These are phyloP conservation scores for Aphanomyces cochlioides DNA, from an alignment of 352 stramenopile species.

Conservation along the genomic window DNA sequence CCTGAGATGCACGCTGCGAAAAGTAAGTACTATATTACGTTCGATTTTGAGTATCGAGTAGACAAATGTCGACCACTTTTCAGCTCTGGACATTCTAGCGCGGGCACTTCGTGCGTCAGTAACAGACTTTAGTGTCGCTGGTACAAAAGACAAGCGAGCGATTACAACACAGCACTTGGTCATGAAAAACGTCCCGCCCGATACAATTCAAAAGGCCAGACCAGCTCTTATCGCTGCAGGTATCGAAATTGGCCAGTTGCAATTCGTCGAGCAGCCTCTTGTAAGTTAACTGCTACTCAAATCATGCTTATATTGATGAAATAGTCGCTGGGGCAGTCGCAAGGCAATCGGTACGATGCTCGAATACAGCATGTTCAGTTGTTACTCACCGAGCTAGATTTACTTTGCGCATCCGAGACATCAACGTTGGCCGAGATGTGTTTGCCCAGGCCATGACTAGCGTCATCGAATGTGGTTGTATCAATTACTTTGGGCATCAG, in stretches of 20 bases:
- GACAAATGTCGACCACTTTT: conserved; percentile 71
- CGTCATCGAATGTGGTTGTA: conserved; percentile 45
- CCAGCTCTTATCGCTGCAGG: neutral
- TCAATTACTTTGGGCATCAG: conserved; percentile 85
- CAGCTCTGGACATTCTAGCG: conserved; percentile 57
- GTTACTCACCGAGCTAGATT: conserved; percentile 37
- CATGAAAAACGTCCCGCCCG: conserved; percentile 42
- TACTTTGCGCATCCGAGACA: conserved; percentile 45
- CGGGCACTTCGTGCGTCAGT: conserved; percentile 43
- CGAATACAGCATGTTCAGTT: too few species aligned
- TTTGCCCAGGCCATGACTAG: conserved; percentile 36
- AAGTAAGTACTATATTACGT: conserved; percentile 36
- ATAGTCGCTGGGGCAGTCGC: conserved; percentile 47
- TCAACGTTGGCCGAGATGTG: conserved; percentile 30
- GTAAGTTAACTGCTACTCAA: conserved; percentile 26
- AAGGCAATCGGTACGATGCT: conserved; percentile 45
- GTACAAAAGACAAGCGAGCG: conserved; percentile 73
- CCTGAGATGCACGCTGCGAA: conserved; percentile 65
- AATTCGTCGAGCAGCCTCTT: conserved; percentile 51
- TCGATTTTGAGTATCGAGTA: conserved; percentile 27
- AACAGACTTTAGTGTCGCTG: conserved; percentile 58
- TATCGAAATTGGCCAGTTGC: conserved; percentile 48
- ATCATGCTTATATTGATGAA: too few species aligned
- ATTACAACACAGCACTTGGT: conserved; percentile 68
- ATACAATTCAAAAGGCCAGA: conserved; percentile 46